phyloP scores from a whole-genome alignment of 1,139 yeast species.

The Hansenula anomala region DNA sequence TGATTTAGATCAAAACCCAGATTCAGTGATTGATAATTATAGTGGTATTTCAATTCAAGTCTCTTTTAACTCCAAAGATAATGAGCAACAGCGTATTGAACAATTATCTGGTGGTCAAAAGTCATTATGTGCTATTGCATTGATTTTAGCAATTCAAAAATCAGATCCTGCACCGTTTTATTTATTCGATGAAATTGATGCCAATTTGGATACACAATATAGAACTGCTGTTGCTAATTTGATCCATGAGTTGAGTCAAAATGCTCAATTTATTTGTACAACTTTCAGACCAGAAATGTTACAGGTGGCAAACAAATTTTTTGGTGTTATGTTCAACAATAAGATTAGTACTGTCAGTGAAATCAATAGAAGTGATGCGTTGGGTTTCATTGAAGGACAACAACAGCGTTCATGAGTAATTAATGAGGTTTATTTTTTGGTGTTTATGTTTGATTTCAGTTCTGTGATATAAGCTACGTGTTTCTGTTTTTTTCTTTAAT shows the following conservation, averaged over 20 bases:
- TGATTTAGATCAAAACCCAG: constrained; percentile 20
- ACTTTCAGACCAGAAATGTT: constrained; percentile 94
- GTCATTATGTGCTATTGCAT: constrained; percentile 88
- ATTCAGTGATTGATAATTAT: constrained; percentile 49
- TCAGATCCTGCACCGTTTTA: constrained; percentile 98
- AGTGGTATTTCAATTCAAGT: constrained; percentile 84
- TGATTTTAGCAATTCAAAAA: constrained; percentile 87
- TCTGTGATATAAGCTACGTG: too few species aligned
- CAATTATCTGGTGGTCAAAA: constrained; percentile 97
- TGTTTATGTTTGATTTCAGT: too few species aligned
- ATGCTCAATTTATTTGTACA: constrained; percentile 91
- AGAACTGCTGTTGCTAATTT: constrained; percentile 82
- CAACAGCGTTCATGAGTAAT: constrained; percentile 13
- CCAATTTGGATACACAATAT: constrained; percentile 89
- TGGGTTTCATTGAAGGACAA: constrained; percentile 74
- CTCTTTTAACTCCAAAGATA: constrained; percentile 81
- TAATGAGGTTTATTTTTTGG: not conserved
- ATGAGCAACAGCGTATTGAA: constrained; percentile 85
- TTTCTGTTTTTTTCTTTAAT: not conserved
- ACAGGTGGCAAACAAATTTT: constrained; percentile 79
- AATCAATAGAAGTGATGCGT: constrained; percentile 68
- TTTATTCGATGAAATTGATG: constrained; percentile 93
- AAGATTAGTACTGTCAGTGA: constrained; percentile 78
- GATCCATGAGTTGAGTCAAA: constrained; percentile 57
- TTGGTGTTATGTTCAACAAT: constrained; percentile 80